Evolutionary conservation across 2,329 filamentous ascomycete species (phyloP).

Genomic region (Nigrospora oryzae): DNA sequence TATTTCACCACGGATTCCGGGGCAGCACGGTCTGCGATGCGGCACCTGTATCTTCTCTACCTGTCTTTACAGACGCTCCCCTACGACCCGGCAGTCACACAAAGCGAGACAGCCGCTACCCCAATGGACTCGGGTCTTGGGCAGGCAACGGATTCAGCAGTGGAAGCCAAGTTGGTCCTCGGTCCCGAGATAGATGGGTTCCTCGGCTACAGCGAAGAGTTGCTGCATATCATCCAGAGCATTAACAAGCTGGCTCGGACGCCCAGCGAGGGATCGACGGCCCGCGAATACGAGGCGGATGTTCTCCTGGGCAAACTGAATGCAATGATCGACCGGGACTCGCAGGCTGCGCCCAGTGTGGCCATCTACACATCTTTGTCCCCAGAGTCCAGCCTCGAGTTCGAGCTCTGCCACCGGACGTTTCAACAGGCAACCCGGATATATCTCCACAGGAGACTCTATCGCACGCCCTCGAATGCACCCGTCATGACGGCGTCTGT

Average conservation of each 20-base stretch:
- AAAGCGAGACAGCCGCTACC: background rate
- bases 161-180: background rate
- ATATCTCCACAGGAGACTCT: conserved; percentile 9
- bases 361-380: conserved; percentile 5
- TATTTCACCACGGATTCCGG: conserved; percentile 2
- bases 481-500: conserved; percentile 5
- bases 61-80: conserved; percentile 11
- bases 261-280: background rate
- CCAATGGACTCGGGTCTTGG: no score
- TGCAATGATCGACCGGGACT: conserved; percentile 11
- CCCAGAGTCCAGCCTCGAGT: conserved; percentile 7
- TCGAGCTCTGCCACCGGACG: conserved; percentile 9
- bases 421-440: conserved; percentile 13
- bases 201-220: conserved; percentile 12
- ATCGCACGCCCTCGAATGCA: conserved; percentile 7
- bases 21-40: conserved; percentile 8
- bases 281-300: conserved; percentile 6
- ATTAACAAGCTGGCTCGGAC: conserved; percentile 7
- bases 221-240: conserved; percentile 10
- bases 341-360: conserved; percentile 5
- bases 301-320: conserved; percentile 10
- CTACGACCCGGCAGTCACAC: conserved; percentile 5
- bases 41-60: conserved; percentile 12
- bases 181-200: conserved; percentile 10
- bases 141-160: no score